Conservation (phyloP, 768 basidiomycete genomes). For the Galerina sulciceps region DNA sequence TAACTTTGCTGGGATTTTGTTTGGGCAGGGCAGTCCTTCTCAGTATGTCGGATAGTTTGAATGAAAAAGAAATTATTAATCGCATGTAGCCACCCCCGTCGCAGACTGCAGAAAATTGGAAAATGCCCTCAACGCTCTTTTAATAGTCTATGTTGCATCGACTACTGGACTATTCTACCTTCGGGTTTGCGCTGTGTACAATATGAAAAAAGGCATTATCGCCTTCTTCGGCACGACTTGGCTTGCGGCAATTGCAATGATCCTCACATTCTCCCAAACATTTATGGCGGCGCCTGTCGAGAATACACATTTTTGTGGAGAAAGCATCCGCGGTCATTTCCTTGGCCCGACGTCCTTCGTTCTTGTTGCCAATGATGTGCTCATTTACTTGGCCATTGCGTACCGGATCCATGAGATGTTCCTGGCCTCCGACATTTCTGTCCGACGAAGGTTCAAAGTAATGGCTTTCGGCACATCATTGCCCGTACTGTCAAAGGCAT, state of each 20-base stretch:
- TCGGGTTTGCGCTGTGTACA: slow-evolving; percentile 28
- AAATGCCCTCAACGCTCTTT: slow-evolving; percentile 18
- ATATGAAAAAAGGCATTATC: slow-evolving; percentile 17
- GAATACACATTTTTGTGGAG: slow-evolving; percentile 24
- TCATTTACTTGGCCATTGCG: slow-evolving; percentile 36
- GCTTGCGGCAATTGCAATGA: slow-evolving; percentile 21
- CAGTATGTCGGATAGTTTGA: slow-evolving; percentile 14
- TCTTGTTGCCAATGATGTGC: slow-evolving; percentile 27
- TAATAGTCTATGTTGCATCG: slow-evolving; percentile 21
- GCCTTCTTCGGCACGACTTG: slow-evolving; percentile 31
- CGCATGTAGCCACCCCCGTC: slow-evolving; percentile 13
- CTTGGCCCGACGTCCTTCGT: slow-evolving; percentile 16
- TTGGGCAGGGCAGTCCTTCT: slow-evolving; percentile 20
- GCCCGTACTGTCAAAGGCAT: slow-evolving; percentile 23
- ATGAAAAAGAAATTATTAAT: background rate
- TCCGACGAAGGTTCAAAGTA: slow-evolving; percentile 1
- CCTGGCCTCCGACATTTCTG: slow-evolving; percentile 6
- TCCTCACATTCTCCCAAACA: slow-evolving; percentile 17
- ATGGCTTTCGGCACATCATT: slow-evolving; percentile 21
- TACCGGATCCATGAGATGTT: slow-evolving; percentile 26
- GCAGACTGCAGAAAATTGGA: slow-evolving; percentile 17
- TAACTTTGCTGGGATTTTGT: slow-evolving; percentile 16
- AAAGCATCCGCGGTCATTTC: slow-evolving; percentile 13
- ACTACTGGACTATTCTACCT: slow-evolving; percentile 27
- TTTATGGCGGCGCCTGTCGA: slow-evolving; percentile 24